Conservation (phyloP, 1,284 basidiomycete genomes). For the Moesziomyces sp. region DNA sequence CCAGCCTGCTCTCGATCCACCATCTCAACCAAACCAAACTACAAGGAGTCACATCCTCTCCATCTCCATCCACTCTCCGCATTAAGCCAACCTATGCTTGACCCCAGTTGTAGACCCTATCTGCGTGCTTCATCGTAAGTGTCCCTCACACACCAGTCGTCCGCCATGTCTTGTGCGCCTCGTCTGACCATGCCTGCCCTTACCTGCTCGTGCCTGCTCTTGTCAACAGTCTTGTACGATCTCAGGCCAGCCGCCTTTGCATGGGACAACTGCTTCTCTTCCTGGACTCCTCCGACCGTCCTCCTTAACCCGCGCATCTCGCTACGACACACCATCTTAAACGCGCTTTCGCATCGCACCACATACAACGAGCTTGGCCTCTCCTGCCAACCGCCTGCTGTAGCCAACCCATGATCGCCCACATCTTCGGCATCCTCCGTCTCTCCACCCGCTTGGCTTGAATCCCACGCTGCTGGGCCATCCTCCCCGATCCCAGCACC, state of each 20-base stretch:
- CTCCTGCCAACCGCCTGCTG: constrained; percentile 35
- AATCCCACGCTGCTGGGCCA: constrained; percentile 45
- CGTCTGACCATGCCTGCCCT: neutral
- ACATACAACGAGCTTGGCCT: constrained; percentile 43
- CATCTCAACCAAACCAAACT: neutral
- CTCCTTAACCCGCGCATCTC: constrained; percentile 44
- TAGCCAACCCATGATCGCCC: constrained; percentile 55
- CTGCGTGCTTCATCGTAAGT: constrained; percentile 50
- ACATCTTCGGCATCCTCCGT: constrained; percentile 35
- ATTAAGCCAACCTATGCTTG: constrained; percentile 56
- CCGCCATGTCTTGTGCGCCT: neutral
- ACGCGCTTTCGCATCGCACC: neutral
- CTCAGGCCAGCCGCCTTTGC: constrained; percentile 37
- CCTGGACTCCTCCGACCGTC: constrained; percentile 60
- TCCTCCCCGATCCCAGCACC: constrained; percentile 37
- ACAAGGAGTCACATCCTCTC: constrained; percentile 40
- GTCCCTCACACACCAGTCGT: neutral
- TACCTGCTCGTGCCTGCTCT: neutral
- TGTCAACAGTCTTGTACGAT: constrained; percentile 19
- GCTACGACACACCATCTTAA: no score
- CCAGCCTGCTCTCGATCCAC: neutral
- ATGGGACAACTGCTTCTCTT: constrained; percentile 58
- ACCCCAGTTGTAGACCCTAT: constrained; percentile 60
- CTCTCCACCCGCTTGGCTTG: constrained; percentile 50
- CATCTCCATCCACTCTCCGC: neutral